A percentile compares a stretch with the other conserved stretches of the same genome.
Evolutionary conservation across 2,329 filamentous ascomycete genomes (phyloP).

Genomic region (Teratosphaeria epicoccoides): DNA sequence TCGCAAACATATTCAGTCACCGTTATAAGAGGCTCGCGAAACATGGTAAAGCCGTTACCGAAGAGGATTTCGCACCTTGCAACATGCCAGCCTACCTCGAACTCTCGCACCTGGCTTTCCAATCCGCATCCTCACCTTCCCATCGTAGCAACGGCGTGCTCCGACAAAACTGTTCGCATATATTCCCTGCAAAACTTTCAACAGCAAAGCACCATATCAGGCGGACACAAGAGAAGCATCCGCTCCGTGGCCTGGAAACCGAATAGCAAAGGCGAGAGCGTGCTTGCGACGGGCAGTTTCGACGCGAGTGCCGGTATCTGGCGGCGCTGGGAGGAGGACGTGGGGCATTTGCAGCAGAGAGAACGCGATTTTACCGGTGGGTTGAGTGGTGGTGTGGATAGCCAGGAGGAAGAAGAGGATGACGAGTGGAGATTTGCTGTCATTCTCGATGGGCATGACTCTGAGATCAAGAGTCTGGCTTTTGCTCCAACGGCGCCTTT

Average conservation of each 20-base stretch:
- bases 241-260: slow-evolving; percentile 83
- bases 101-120: slow-evolving; percentile 69
- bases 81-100: slow-evolving; percentile 43
- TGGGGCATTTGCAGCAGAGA: slow-evolving; percentile 10
- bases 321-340: slow-evolving; percentile 54
- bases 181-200: slow-evolving; percentile 77
- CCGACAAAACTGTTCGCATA: slow-evolving; percentile 75
- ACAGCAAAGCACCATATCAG: slow-evolving; percentile 66
- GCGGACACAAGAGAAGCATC: slow-evolving; percentile 86
- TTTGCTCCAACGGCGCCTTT: slow-evolving; percentile 66
- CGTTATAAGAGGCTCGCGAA: neutral
- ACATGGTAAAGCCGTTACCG: neutral
- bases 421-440: slow-evolving; percentile 90
- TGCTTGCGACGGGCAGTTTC: slow-evolving; percentile 85
- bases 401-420: slow-evolving; percentile 37
- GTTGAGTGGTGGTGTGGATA: slow-evolving; percentile 17
- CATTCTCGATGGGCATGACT: slow-evolving; percentile 88
- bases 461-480: slow-evolving; percentile 73
- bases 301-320: slow-evolving; percentile 73
- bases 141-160: slow-evolving; percentile 77
- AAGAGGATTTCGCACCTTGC: slow-evolving; percentile 34
- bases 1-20: neutral
- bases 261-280: slow-evolving; percentile 50
- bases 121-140: slow-evolving; percentile 78
- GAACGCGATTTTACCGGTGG: slow-evolving; percentile 27